Evolutionary conservation across 345 rosid genomes (phyloP), one percentile per base, ranked within the genome.

Genomic region (Laguncularia racemosa): DNA sequence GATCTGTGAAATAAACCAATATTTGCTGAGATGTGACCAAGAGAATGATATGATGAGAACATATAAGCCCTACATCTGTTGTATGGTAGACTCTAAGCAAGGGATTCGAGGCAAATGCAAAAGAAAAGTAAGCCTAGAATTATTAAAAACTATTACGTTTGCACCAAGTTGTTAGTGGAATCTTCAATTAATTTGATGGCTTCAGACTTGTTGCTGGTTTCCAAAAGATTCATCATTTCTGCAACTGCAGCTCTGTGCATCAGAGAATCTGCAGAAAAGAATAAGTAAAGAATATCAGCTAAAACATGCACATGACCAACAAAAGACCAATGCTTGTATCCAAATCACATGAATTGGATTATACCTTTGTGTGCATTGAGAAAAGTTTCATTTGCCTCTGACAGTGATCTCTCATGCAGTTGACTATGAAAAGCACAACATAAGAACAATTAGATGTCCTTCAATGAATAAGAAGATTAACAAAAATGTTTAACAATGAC

Each of bases 221-320:
- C 91, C 65, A 91, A 78, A 52, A 81, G 63, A 66, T 50, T 67
- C 49, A 88, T 56, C 91, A 88, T 88, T 81, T 91, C 97, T 16
- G 97, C 95, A 56, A 73, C 91, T 48, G 97, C 97, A 44, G 86
- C 91, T 71, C 91, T 91, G 75, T 91, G 97, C 88, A 82, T 79
- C 81, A 91, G 81, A 44, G 96, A 91, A 77, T 72, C 97, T 91
- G 84, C 67, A 43, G 49, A 18, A 62, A 12, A 23, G 28, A 23
- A 23, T 23, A 0, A 23, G 66, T 1, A 49, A 48, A 57, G 44
- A 44, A 33, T 19, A 19, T 43, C 50, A 59, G 49, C 55, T 15
- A 52, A 15, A 19, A 20, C 13, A 51, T 51, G 33, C 16, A 26
- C 17, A 18, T 28, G 52, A 56, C 14, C n/a, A 33, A 19, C 12